phyloP scores from a whole-genome alignment of 345 rosid species.

The Moricandia arvensis region DNA sequence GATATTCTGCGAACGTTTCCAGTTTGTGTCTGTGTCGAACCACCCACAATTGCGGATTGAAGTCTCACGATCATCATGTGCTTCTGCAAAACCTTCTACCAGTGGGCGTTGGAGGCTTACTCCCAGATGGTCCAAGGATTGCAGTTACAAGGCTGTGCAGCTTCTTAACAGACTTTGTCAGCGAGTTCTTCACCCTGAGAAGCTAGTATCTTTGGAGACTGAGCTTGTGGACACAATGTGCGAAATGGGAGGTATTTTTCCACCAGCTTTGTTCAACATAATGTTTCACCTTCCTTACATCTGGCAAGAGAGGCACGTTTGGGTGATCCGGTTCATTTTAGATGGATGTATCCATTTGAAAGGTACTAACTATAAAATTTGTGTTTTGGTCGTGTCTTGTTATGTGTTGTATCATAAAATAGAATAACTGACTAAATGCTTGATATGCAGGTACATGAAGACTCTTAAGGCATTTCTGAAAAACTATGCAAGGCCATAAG shows the following conservation, averaged over 20 bases:
- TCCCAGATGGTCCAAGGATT: neutral
- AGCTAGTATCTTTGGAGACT: neutral
- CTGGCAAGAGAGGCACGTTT: neutral
- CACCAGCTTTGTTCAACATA: neutral
- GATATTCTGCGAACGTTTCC: neutral
- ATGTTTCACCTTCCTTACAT: neutral
- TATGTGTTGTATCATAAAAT: too few species aligned
- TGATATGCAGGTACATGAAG: neutral
- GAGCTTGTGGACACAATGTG: neutral
- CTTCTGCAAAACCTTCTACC: neutral
- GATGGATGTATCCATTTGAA: neutral
- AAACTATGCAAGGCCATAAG: neutral
- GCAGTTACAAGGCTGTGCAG: neutral
- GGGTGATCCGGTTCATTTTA: neutral
- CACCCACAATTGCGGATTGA: neutral
- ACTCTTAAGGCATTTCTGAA: neutral
- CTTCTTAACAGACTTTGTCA: neutral
- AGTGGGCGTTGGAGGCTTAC: neutral
- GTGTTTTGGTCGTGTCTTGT: neutral
- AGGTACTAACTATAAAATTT: neutral
- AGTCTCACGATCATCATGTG: neutral
- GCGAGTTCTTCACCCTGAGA: neutral
- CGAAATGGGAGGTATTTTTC: neutral
- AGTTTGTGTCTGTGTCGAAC: neutral
- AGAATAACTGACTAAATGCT: neutral